Base-by-base conservation (phyloP, 441 rosid genomes). In the Omphalea diandra region DNA sequence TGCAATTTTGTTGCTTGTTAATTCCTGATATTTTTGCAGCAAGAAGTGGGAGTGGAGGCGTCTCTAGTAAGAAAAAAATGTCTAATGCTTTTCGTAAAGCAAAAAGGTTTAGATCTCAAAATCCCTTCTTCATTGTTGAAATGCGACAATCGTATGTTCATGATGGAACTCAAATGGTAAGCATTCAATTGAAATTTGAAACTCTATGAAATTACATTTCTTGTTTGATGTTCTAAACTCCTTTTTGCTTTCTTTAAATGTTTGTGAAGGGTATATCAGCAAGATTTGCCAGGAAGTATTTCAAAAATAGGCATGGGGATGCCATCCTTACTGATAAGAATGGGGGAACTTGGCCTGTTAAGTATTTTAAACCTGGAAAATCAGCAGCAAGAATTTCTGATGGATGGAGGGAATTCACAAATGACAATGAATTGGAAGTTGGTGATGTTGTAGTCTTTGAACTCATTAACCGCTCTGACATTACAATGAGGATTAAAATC, bases 371-470 rank as follows among this genome's bases (percentile, higher is more conserved):
- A 7, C 15, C 8, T 43, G 40, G 55, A 64, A 29, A 31, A n/a
- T 11, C 26, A 18, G 38, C 4, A 7, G 17, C 75, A 2, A 49
- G 0, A 31, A n/a, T 74, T 15, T 6, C 29, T 56, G 0, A 26
- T 43, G 71, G 78, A 40, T 78, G 81, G 81, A 71, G 31, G 20
- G 55, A 59, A 22, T 78, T 74, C 47, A 57, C 32, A 8, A 4
- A 41, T 17, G 81, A 67, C 6, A 71, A 71, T 59, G 27, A 47
- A 4, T 70, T 74, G 58, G 31, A 32, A 17, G 5, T 18, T 8
- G 77, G 77, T 27, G 81, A 74, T 53, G 69, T 68, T 59, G 75
- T 76, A 27, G 64, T 58, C 65, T 68, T 78, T 22, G 76, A 78
- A 63, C 20, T 71, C 76, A 50, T 49, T 7, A 17, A 36, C 24